These are phyloP conservation scores for Ploettnerulaceae sp. DNA, from an alignment of 2,329 filamentous ascomycete species.

Conservation along the genomic window DNA sequence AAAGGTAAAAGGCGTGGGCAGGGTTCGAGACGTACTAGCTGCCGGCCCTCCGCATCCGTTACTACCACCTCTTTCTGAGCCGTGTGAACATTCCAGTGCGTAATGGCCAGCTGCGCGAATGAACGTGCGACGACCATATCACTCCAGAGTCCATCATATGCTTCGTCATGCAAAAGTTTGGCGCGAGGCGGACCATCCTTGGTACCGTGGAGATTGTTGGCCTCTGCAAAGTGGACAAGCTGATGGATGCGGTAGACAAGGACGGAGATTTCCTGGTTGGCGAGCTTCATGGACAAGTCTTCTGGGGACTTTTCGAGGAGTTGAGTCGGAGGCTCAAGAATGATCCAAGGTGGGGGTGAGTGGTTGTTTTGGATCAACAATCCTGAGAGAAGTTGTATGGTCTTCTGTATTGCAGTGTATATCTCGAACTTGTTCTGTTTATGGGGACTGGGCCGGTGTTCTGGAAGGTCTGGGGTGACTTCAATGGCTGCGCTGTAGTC, in stretches of 20 bases:
- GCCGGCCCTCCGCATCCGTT: neutral
- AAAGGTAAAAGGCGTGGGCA: neutral
- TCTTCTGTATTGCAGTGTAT: constrained; percentile 11
- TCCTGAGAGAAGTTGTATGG: neutral
- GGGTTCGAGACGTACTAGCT: neutral
- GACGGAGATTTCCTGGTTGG: constrained; percentile 15
- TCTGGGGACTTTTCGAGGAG: constrained; percentile 5
- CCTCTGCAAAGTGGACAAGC: constrained; percentile 10
- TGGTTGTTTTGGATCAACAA: neutral
- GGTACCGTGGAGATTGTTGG: constrained; percentile 9
- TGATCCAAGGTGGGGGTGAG: constrained; percentile 5
- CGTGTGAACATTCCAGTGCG: constrained; percentile 2
- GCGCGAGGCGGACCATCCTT: constrained; percentile 4
- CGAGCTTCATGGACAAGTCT: constrained; percentile 4
- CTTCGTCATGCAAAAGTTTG: neutral
- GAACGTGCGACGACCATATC: neutral
- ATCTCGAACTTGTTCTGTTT: constrained; percentile 11
- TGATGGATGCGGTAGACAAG: constrained; percentile 15
- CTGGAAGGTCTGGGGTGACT: neutral
- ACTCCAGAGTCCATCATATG: neutral
- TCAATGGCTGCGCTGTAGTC: neutral
- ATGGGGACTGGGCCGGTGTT: neutral
- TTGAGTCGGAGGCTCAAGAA: neutral
- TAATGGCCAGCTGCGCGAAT: neutral
- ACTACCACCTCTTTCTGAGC: neutral